These are phyloP conservation scores for Cucumis hystrix DNA, from an alignment of 306 rosid genomes.

Conservation along the genomic window DNA sequence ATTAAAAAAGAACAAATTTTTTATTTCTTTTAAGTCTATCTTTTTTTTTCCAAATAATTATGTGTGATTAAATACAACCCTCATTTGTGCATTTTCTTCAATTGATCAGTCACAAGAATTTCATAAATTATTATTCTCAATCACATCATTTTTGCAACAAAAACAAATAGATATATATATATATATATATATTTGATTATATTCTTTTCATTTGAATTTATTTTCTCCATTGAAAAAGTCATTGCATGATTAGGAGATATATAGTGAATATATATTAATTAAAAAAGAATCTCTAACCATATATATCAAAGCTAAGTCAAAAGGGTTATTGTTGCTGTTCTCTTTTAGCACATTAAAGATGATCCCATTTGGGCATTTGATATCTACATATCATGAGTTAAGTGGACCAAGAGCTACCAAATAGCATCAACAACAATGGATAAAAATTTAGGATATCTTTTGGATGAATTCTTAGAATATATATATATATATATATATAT, in stretches of 20 bases:
- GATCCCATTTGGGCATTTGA: neutral
- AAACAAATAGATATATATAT: neutral
- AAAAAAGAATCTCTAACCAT: neutral
- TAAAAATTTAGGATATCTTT: neutral
- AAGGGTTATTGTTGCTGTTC: neutral
- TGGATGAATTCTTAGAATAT: neutral
- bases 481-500: no score
- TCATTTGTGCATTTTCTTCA: neutral
- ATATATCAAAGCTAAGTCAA: neutral
- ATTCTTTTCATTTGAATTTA: neutral
- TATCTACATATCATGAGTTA: neutral
- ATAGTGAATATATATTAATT: neutral
- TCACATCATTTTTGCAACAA: neutral
- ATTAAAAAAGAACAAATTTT: neutral
- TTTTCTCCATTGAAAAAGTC: neutral
- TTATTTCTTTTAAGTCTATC: neutral
- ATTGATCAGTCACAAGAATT: neutral
- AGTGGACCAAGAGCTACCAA: neutral
- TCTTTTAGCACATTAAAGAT: neutral
- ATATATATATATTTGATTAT: neutral
- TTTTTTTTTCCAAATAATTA: neutral
- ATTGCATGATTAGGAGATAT: neutral
- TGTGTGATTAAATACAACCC: neutral
- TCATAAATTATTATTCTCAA: neutral
- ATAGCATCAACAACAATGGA: neutral